Evolutionary conservation across 345 rosid genomes (phyloP).

Genomic region (Rhodamnia rubescens): DNA sequence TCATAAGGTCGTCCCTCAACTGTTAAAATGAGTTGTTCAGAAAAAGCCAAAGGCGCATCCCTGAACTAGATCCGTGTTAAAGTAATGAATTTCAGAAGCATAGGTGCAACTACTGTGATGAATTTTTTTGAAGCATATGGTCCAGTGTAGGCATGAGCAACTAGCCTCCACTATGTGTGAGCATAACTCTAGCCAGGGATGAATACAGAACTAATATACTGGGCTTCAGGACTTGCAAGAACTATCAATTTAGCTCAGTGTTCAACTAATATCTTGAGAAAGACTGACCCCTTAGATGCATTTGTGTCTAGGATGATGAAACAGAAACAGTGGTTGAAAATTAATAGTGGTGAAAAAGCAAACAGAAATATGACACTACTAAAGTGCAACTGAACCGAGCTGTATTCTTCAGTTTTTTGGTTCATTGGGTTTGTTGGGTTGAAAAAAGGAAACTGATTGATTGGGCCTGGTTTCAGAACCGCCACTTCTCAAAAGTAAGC

Average conservation of each 20-base stretch:
- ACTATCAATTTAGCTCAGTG: not conserved
- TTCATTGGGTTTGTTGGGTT: not conserved
- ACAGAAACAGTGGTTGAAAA: not conserved
- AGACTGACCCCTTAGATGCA: not conserved
- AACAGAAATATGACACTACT: not conserved
- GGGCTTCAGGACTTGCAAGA: not conserved
- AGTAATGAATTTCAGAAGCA: not conserved
- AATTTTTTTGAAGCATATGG: not conserved
- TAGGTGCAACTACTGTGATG: not conserved
- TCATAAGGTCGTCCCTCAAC: constrained; percentile 93
- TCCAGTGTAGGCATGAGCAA: not conserved
- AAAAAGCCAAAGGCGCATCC: not conserved
- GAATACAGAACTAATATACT: not conserved
- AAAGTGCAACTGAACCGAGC: not conserved
- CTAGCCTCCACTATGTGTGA: not conserved
- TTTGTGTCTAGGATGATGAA: not conserved
- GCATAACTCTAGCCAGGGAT: not conserved
- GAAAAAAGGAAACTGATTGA: not conserved
- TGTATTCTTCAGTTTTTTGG: not conserved
- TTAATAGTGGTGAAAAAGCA: not conserved
- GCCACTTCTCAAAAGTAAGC: not conserved
- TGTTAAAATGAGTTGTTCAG: constrained; percentile 12
- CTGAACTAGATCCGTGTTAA: not conserved
- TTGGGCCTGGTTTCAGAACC: not conserved
- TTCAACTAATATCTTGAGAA: not conserved